Evolutionary conservation across 2,329 filamentous ascomycete genomes (phyloP), one percentile per base, ranked within the genome.

Genomic region (Gremmenia infestans): DNA sequence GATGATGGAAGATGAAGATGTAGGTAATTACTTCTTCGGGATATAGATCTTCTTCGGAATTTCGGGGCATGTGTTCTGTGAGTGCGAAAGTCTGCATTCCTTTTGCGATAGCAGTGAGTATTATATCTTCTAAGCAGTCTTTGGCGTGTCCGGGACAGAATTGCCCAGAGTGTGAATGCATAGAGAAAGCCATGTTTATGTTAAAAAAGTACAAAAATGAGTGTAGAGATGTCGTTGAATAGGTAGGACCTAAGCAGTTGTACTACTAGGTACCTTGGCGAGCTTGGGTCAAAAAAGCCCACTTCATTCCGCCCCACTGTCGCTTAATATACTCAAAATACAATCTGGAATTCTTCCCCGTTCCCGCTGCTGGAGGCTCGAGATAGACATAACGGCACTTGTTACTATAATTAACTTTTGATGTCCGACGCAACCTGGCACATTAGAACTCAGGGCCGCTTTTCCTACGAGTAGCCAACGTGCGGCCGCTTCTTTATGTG

Each of bases 91-190:
- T 88, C 60, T 85, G 83, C 81, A 95, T 94, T 45, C 88, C 86
- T 59, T 87, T 80, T 48, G 79, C 73, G 63, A 97, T 90, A 62
- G 93, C 93, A 12, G 85, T 81, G 68, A 86, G 81, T 65, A 97
- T 78, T 49, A 97, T 83, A 62, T 91, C 86, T 72, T 97, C 93
- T 9, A 99, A 81, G 19, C 84, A 81, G 70, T 96, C 85, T 69
- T 87, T 85, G 50, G 94, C 94, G 76, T 99, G 94, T 65, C 87
- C 84, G 9, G 86, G 86, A 76, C 94, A 99, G 77, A 99, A 99
- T 72, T 99, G 90, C 61, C 94, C 94, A 39, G 94, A 97, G 75
- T 99, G 94, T 69, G 91, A 96, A 74, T 99, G 94, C 78, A 97
- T 95, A 4, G 94, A 95, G 76, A 96, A 96, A 1, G 93, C 92